Conservation (phyloP, 257 asterid species). For the Scutellaria minor region DNA sequence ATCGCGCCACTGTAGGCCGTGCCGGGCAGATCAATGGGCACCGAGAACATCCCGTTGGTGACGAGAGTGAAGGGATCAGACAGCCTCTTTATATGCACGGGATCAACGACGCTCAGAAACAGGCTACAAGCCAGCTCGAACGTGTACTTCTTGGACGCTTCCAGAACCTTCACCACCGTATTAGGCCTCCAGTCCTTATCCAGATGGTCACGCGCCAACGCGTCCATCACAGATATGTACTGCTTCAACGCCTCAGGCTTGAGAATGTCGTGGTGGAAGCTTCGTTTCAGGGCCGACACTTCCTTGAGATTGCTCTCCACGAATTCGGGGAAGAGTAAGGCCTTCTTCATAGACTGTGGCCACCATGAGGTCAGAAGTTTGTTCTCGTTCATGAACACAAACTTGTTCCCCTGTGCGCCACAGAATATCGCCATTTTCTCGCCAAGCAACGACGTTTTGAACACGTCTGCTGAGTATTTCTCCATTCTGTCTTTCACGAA, state of each 20-base stretch:
- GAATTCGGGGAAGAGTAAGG: slow-evolving; percentile 53
- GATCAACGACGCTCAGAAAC: slow-evolving; percentile 49
- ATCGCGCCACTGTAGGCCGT: slow-evolving; percentile 58
- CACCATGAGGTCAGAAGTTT: slow-evolving; percentile 64
- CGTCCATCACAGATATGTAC: slow-evolving; percentile 58
- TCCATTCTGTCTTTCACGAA: slow-evolving; percentile 58
- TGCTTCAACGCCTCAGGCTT: slow-evolving; percentile 55
- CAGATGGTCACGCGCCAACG: slow-evolving; percentile 53
- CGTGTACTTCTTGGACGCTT: slow-evolving; percentile 52
- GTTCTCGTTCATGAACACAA: slow-evolving; percentile 59
- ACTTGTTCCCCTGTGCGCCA: slow-evolving; percentile 70
- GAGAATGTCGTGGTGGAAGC: slow-evolving; percentile 53
- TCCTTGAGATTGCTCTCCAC: slow-evolving; percentile 47
- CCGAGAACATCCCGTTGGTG: slow-evolving; percentile 55
- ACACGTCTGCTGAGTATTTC: slow-evolving; percentile 54
- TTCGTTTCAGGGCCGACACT: slow-evolving; percentile 48
- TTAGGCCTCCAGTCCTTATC: slow-evolving; percentile 52
- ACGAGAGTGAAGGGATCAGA: slow-evolving; percentile 54
- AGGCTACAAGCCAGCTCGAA: slow-evolving; percentile 56
- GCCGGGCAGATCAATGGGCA: slow-evolving; percentile 60
- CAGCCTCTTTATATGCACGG: slow-evolving; percentile 41
- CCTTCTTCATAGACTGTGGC: slow-evolving; percentile 64
- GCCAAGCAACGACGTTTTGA: slow-evolving; percentile 60
- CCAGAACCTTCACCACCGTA: slow-evolving; percentile 44
- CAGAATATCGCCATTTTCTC: slow-evolving; percentile 66